Evolutionary conservation across 176 grass and related monocot species (phyloP), one percentile per base, ranked within the genome.

Genomic region (Carex parvula): DNA sequence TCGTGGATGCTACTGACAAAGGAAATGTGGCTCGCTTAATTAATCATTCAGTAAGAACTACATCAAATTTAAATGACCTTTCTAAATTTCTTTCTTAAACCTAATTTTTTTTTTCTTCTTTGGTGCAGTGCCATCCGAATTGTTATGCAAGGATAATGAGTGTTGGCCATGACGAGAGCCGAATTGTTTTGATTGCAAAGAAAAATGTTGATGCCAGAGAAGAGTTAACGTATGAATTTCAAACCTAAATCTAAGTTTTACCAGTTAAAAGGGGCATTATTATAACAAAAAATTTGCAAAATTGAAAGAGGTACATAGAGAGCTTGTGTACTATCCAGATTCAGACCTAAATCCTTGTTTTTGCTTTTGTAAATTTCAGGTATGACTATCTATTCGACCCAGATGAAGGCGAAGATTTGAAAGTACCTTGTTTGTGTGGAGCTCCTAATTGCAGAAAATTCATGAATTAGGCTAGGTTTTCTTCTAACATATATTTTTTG

Each of bases 101-200:
- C 72, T 77, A 1, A 54, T 81, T 62, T 29, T 62, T 82, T 8
- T 8, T 53, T 50, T 54, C 39, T 85, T 84, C 85, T 35, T 63
- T 18, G 61, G 11, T 89, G 60, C 91, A 98, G 93, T 98, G 96
- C 85, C 93, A 90, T 84, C 91, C 96, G 44, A 98, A 98, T 83
- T 98, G 91, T 86, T 98, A 98, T 88, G 96, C 96, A 15, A 93
- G 96, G 83, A 98, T 98, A 89, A 98, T 98, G 96, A 98, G 93
- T 29, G 93, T 98, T 57, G 93, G 96, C 20, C 89, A 92, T 87
- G 96, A 98, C 69, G 93, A 98, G 79, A 98, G 93, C 67, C 85
- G 96, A 67, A 98, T 95, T 85, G 91, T 95, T 89, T 87, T 98
- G 81, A 95, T 98, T 87, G 96, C 96, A 20, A 98, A 92, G 83